Base-by-base conservation (phyloP, 805 yeast genomes). In the Kodamaea fukazawae region DNA sequence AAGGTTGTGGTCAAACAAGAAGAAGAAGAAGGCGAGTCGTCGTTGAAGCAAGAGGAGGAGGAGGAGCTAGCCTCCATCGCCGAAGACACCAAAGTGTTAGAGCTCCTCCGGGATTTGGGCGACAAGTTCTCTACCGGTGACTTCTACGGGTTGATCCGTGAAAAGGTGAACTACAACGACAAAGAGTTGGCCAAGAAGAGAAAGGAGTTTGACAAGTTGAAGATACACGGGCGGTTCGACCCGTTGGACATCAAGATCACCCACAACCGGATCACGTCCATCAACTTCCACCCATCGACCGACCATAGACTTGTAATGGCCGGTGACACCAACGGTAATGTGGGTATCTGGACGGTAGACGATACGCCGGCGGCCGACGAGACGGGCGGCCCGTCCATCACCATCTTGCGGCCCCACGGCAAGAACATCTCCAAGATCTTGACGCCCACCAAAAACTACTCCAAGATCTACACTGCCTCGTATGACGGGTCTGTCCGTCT, bases 321-420 rank as follows among this genome's bases (percentile, higher is more conserved):
- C 1, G 98, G 97, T 33, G 99, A 93, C 61, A 86, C 87, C 9
- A 63, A 66, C n/a, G 99, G 99, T 4, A 75, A 79, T 46, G 62
- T 89, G 31, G 97, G 97, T 0, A 71, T 93, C 11, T 91, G 97
- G 97, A 81, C 90, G 32, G 83, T 86, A 6, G 79, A 74, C 45
- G 37, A 32, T 20, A 29, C 38, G 22, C 37, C 36, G 5, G 60
- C 70, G 4, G 40, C 56, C 0, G 73, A 65, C 15, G 65, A 61
- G 6, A 61, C 54, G 6, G 60, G 48, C 3, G 71, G 60, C 4
- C 79, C 80, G 0, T 76, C 79, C 29, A 76, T 86, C 2, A 65
- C 85, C 0, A 75, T 77, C 14, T 73, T 89, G 48, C 80, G 79
- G 47, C 76, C 88, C 3, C 97, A 93, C 54, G 81, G 90, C 0